Base-by-base conservation (phyloP, 2,329 filamentous ascomycete genomes). In the Bipolaris victoriae region DNA sequence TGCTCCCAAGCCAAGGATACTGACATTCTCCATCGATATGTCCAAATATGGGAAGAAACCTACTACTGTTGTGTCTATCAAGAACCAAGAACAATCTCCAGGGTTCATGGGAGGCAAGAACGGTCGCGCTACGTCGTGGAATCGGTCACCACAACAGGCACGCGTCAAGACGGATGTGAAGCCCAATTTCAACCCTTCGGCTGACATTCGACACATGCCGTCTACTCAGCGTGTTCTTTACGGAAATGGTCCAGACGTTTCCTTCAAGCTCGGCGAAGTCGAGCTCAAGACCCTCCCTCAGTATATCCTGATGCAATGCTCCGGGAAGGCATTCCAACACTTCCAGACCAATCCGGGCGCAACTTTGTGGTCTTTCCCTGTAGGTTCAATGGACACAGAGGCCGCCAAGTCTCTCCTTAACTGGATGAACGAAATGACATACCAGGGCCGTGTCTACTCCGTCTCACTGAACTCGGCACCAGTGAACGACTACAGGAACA, bases 241-340 rank as follows among this genome's bases (percentile, higher is more conserved):
- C 5, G 63, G 55, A 0, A 63, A 65, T 11, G 70, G 72, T 7
- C 66, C 64, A 0, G 58, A 64, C 9, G 59, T 71, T 0, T 16
- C 49, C 2, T 57, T 74, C 7, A 60, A 56, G 41, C 49, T 73
- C 22, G 69, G 67, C 13, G 55, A 58, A 7, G 31, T 37, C 1
- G 33, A 58, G 15, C 56, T 67, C 1, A 61, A 57, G 1, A 52
- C 50, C 0, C 24, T 72, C 0, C 67, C 72, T 0, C 71, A 70
- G 57, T 63, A 67, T 18, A 58, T 71, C 11, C 49, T 72, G 11
- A 73, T 71, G 68, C 68, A 71, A 31, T 69, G 65, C 22, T 73
- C 70, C 0, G 2, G 18, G 1, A 69, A 64, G 29, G 70, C 68
- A 0, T 49, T 61, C 44, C 56, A 64, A 20, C 49, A 67, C 57